Evolutionary conservation across 768 basidiomycete genomes (phyloP).

Genomic region (Mycena floridula): DNA sequence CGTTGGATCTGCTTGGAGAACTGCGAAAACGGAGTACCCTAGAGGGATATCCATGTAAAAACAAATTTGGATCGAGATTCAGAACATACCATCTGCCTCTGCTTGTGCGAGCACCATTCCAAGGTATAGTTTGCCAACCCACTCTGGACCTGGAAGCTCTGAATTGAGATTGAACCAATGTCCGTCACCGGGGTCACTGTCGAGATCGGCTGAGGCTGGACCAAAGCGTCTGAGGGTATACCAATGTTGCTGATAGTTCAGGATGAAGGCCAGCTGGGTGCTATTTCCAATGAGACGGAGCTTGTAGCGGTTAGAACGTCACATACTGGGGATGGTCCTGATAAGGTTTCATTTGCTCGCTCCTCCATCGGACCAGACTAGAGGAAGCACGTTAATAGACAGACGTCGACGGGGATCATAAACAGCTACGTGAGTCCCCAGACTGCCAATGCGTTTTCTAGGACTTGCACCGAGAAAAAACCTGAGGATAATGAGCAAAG

Average conservation of each 20-base stretch:
- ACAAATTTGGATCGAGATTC: not conserved
- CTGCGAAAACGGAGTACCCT: conserved; percentile 82
- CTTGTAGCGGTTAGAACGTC: too few species aligned
- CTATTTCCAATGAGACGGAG: too few species aligned
- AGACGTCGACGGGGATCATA: conserved; percentile 2
- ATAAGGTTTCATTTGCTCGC: conserved; percentile 72
- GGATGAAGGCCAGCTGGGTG: conserved; percentile 78
- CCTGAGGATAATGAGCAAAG: conserved; percentile 34
- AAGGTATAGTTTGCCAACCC: conserved; percentile 80
- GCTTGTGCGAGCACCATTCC: conserved; percentile 85
- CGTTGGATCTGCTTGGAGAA: conserved; percentile 56
- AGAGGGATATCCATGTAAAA: conserved; percentile 5
- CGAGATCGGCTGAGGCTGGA: conserved; percentile 30
- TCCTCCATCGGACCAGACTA: conserved; percentile 81
- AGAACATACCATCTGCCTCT: conserved; percentile 65
- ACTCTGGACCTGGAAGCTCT: conserved; percentile 61
- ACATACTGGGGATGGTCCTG: conserved; percentile 74
- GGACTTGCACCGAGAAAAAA: conserved; percentile 88
- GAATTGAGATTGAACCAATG: conserved; percentile 93
- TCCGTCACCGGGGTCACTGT: conserved; percentile 41
- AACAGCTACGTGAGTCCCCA: conserved; percentile 71
- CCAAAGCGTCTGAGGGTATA: conserved; percentile 84
- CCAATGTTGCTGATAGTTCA: conserved; percentile 88
- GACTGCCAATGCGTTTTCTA: conserved; percentile 78
- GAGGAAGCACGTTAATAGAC: conserved; percentile 1